Evolutionary conservation across 345 rosid species (phyloP).

Genomic region (Odontarrhena argentea): DNA sequence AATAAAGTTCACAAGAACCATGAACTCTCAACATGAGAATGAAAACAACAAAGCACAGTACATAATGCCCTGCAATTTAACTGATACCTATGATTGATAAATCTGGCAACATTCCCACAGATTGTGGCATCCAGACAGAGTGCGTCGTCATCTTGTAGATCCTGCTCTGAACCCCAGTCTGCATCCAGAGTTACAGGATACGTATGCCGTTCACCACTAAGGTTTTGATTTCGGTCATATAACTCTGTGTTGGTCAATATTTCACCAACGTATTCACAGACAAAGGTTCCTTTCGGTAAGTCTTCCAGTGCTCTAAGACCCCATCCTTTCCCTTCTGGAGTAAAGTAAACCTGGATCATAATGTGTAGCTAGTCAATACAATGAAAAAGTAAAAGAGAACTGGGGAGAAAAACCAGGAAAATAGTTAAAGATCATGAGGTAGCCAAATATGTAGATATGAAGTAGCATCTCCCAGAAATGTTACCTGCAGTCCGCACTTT

Average conservation of each 20-base stretch:
- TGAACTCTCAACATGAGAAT: constrained; percentile 7
- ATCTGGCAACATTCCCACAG: constrained; percentile 84
- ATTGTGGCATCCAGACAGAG: constrained; percentile 81
- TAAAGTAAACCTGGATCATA: constrained; percentile 68
- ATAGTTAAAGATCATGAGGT: constrained; percentile 5
- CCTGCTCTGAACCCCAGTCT: constrained; percentile 68
- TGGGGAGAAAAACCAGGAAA: background rate
- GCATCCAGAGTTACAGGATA: constrained; percentile 81
- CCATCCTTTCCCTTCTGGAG: constrained; percentile 80
- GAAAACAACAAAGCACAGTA: constrained; percentile 4
- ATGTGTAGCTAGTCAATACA: constrained; percentile 28
- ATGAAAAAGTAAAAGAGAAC: constrained; percentile 7
- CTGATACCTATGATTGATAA: constrained; percentile 86
- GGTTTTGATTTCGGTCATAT: constrained; percentile 51
- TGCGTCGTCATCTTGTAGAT: constrained; percentile 73
- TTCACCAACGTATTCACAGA: constrained; percentile 89
- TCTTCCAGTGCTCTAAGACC: constrained; percentile 77
- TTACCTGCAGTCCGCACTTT: constrained; percentile 67
- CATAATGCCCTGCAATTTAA: background rate
- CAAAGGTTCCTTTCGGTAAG: constrained; percentile 87
- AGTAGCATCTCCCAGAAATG: constrained; percentile 14
- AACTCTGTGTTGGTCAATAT: constrained; percentile 73
- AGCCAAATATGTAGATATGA: constrained; percentile 9
- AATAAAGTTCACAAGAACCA: constrained; percentile 17
- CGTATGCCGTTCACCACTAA: constrained; percentile 46